These are phyloP conservation scores for Fusarium subtropicale DNA, from an alignment of 2,329 filamentous ascomycete genomes.

Conservation along the genomic window DNA sequence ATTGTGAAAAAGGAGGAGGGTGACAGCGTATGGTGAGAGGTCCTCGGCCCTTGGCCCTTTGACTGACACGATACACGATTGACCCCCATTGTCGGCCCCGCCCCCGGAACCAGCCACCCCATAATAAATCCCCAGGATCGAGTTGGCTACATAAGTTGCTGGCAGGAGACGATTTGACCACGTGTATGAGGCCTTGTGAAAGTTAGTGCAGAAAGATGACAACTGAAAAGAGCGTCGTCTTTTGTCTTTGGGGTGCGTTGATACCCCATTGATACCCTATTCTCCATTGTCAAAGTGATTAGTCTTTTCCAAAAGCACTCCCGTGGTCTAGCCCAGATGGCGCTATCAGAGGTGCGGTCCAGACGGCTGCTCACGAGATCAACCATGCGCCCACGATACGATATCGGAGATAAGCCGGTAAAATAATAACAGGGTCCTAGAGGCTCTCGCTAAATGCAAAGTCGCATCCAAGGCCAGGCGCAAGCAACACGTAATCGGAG, in stretches of 20 bases:
- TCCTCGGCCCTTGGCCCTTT: not conserved
- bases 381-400: slow-evolving; percentile 39
- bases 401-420: slow-evolving; percentile 48
- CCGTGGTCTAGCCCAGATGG: slow-evolving; percentile 23
- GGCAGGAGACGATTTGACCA: slow-evolving; percentile 38
- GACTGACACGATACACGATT: slow-evolving; percentile 26
- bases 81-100: slow-evolving; percentile 34
- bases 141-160: slow-evolving; percentile 17
- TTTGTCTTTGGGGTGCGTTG: slow-evolving; percentile 23
- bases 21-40: slow-evolving; percentile 27
- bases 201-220: slow-evolving; percentile 8
- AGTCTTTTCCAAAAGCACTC: slow-evolving; percentile 2
- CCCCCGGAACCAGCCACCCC: slow-evolving; percentile 41
- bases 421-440: slow-evolving; percentile 26
- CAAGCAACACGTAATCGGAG: slow-evolving; percentile 38
- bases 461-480: slow-evolving; percentile 23
- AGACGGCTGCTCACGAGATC: slow-evolving; percentile 43
- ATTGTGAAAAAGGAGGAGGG: slow-evolving; percentile 51
- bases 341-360: slow-evolving; percentile 35
- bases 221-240: slow-evolving; percentile 2
- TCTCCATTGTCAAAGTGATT: slow-evolving; percentile 9
- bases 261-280: slow-evolving; percentile 39
- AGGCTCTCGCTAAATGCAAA: not conserved
- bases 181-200: slow-evolving; percentile 33
- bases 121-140: slow-evolving; percentile 35